A percentile compares a stretch with the other conserved stretches of the same genome.
These are phyloP conservation scores for Macrolepiota dolichaula DNA, from an alignment of 768 basidiomycete species.

Conservation along the genomic window DNA sequence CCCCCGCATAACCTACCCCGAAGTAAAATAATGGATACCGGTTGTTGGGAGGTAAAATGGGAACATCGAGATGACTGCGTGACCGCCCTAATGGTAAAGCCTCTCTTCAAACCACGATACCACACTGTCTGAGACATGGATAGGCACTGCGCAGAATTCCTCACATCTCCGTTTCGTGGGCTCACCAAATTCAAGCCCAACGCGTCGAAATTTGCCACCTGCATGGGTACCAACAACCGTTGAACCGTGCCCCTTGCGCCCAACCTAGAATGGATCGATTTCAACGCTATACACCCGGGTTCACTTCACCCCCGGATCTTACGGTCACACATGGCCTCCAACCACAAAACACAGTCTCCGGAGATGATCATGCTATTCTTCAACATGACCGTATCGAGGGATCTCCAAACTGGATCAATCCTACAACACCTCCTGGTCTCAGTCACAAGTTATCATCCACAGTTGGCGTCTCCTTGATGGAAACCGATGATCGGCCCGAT, in stretches of 20 bases:
- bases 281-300: not conserved
- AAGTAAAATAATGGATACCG: slow-evolving; percentile 49
- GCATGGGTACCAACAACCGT: not conserved
- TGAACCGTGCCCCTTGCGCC: not conserved
- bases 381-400: not conserved
- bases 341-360: not conserved
- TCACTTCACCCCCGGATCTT: not conserved
- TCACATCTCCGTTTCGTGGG: slow-evolving; percentile 76
- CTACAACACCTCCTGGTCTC: not conserved
- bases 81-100: slow-evolving; percentile 61
- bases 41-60: slow-evolving; percentile 81
- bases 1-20: slow-evolving; percentile 58
- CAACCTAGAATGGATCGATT: not conserved
- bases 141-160: slow-evolving; percentile 71
- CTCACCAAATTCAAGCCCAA: slow-evolving; percentile 47
- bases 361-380: not conserved
- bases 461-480: not conserved
- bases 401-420: not conserved
- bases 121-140: not conserved
- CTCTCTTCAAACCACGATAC: not conserved
- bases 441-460: not conserved
- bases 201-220: not conserved
- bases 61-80: slow-evolving; percentile 72
- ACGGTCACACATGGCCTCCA: not conserved
- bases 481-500: not conserved